Evolutionary conservation across 352 stramenopile species (phyloP).

Genomic region (Thalassiosira mediterranea): DNA sequence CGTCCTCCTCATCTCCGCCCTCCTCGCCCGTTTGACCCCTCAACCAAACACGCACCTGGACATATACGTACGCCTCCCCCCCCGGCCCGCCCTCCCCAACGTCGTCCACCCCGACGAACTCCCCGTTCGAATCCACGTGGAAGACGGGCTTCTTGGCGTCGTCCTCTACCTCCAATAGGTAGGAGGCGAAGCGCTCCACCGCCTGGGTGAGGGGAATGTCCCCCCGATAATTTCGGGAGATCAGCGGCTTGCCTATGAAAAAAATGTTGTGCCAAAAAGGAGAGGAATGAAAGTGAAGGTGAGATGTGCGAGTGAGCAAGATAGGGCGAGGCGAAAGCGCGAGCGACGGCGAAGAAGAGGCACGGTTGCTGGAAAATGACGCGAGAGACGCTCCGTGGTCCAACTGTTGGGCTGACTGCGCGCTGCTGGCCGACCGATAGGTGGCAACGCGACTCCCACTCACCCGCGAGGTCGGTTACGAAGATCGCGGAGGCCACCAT

Average conservation of each 20-base stretch:
- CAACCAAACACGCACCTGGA: constrained; percentile 64
- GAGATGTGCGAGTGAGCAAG: too few species aligned
- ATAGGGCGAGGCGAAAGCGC: too few species aligned
- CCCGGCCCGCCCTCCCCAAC: constrained; percentile 61
- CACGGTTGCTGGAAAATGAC: too few species aligned
- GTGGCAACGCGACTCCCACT: too few species aligned
- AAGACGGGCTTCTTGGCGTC: constrained; percentile 83
- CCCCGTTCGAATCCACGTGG: constrained; percentile 71
- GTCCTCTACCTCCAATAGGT: constrained; percentile 79
- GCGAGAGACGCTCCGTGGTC: too few species aligned
- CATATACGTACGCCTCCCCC: constrained; percentile 81
- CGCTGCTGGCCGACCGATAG: too few species aligned
- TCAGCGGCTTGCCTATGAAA: constrained; percentile 99
- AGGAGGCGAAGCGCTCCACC: constrained; percentile 78
- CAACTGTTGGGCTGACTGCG: too few species aligned
- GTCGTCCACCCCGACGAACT: constrained; percentile 64
- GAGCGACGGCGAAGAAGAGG: too few species aligned
- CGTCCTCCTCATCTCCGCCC: not conserved
- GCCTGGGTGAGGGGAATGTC: constrained; percentile 95
- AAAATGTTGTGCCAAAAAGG: too few species aligned
- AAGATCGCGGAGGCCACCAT: too few species aligned
- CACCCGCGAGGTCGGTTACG: too few species aligned
- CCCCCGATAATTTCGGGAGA: constrained; percentile 98
- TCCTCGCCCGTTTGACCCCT: not conserved
- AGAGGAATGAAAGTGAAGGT: too few species aligned